Evolutionary conservation across 2,329 filamentous ascomycete genomes (phyloP), one percentile per base, ranked within the genome.

Genomic region (Fusarium sp.): DNA sequence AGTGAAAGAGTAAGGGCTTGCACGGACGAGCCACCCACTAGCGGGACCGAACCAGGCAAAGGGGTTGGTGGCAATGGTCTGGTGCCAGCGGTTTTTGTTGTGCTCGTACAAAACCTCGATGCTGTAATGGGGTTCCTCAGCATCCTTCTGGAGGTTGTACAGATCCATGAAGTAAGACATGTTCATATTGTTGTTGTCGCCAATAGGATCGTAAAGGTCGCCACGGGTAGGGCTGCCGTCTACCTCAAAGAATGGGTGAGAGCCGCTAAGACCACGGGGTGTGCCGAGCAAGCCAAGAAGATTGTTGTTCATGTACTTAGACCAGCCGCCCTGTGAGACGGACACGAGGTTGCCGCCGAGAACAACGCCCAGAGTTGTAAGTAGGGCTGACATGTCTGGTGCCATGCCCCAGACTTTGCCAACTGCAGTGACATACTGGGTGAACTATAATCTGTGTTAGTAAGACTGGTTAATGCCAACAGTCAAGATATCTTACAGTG

Each of bases 231-330:
- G 80, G 43, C 85, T 87, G 1, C 79, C 83, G 73, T 88, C 86
- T 1, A 82, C 77, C 77, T 88, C 86, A 69, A 87, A 84, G 57
- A 84, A 82, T 73, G 87, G 87, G 73, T 89, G 87, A 5, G 82
- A 83, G n/a, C 83, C 83, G 15, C 76, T 76, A 3, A 88, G 78
- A 7, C 85, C 84, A 42, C 81, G 80, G 0, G 84, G 84, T 17
- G 78, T 78, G 21, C 72, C 72, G 1, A 85, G 73, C 5, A 85
- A 76, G 2, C 84, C 83, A 2, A 80, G 63, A 0, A 84, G 69
- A 49, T 84, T 81, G 24, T 79, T 76, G 7, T 84, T 75, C 8
- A 84, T 75, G 62, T 83, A 81, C 58, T 79, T 77, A 15, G 79
- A 77, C 49, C 62, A 70, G 4, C 67, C 67, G 1, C 67, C 67